These are phyloP conservation scores for Tritrichomonas musculus DNA, from an alignment of 208 protist species.

Conservation along the genomic window DNA sequence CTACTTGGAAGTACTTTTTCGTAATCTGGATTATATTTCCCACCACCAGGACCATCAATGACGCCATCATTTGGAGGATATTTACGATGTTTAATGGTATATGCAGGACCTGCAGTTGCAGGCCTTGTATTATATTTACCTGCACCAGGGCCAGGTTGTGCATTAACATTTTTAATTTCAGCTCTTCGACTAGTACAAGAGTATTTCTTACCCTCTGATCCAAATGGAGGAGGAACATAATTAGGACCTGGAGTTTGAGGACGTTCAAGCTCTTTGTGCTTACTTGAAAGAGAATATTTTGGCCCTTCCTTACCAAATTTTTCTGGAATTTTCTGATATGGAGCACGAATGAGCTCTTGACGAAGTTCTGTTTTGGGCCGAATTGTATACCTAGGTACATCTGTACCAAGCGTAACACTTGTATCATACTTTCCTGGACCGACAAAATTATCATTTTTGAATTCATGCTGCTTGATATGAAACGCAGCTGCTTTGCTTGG, in stretches of 20 bases:
- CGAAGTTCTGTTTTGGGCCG: neutral
- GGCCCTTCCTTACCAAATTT: neutral
- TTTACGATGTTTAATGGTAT: too few species aligned
- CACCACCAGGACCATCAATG: neutral
- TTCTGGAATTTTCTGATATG: neutral
- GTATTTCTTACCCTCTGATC: neutral
- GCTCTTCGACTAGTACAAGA: neutral
- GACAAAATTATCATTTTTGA: neutral
- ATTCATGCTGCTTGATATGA: neutral
- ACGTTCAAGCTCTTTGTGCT: neutral
- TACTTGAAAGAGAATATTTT: neutral
- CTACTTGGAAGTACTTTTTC: neutral
- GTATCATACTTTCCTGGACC: neutral
- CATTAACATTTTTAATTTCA: too few species aligned
- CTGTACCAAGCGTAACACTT: neutral
- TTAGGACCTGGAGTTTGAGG: neutral
- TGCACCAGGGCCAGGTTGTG: too few species aligned
- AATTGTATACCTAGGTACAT: neutral
- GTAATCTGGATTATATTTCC: slow-evolving; percentile 8
- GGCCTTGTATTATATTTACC: neutral
- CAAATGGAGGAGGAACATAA: neutral
- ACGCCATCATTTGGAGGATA: too few species aligned
- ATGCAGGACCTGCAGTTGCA: too few species aligned
- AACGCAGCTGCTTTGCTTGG: neutral
- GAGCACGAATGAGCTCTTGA: neutral